Evolutionary conservation across 2,329 filamentous ascomycete genomes (phyloP), one percentile per base, ranked within the genome.

Genomic region (Alternaria dauci): DNA sequence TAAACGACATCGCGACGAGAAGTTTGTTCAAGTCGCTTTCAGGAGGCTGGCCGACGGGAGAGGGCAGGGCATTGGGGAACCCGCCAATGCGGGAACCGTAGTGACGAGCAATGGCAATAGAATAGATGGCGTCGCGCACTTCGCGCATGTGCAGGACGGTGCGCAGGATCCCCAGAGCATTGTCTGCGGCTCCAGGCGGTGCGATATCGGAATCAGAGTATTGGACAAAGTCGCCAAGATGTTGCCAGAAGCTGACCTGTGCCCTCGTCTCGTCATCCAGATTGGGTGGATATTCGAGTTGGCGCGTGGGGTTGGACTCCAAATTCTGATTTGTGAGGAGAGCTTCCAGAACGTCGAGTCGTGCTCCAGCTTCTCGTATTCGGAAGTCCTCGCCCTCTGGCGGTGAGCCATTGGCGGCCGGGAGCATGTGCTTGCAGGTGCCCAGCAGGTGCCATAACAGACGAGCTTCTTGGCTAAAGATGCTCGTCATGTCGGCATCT

Each of bases 51-150:
- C 73, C 70, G 34, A 70, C 58, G 0, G 67, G 42, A 1, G 63
- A 46, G 7, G 77, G 75, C 4, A 81, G 63, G 23, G 77, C 74
- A 53, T 81, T 80, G 8, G 81, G 78, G 65, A 82, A 83, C 26
- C 81, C 80, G 16, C 79, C 75, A 61, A 81, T 73, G 14, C 88
- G 86, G 32, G 88, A 88, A 46, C 91, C 89, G 51, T 93, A 84
- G 63, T 94, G 88, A 26, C 93, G 88, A 16, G 91, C 88, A 56
- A 96, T 87, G 8, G 91, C 92, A 66, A 97, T 90, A 0, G 92
- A 95, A 79, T 97, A 97, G 58, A 97, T 87, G 18, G 97, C 90
- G 75, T 97, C 93, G 54, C 94, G 88, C 71, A 94, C 95, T 80
- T 97, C 94, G 25, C 90, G 87, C 48, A 90, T 90, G 68, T 93